A percentile compares a stretch with the other conserved stretches of the same genome.
These are phyloP conservation scores for Ensete ventricosum DNA, from an alignment of 176 grass and related monocot species.

Conservation along the genomic window DNA sequence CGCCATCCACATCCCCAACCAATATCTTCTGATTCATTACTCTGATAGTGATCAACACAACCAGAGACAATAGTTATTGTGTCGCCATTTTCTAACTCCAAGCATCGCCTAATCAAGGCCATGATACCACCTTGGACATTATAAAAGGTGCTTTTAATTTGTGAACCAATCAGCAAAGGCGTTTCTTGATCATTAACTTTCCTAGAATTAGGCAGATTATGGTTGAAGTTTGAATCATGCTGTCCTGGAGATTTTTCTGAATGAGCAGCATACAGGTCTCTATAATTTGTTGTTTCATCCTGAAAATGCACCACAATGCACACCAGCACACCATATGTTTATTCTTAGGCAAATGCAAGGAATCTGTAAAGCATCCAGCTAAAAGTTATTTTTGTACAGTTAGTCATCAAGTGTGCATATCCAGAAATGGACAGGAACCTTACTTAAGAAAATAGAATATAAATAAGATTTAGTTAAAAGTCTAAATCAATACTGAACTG, in stretches of 20 bases:
- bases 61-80: constrained; percentile 56
- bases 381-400: background rate
- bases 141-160: constrained; percentile 42
- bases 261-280: constrained; percentile 9
- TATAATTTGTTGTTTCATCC: constrained; percentile 21
- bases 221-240: constrained; percentile 33
- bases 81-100: constrained; percentile 45
- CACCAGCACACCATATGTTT: constrained; percentile 8
- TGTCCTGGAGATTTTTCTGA: constrained; percentile 26
- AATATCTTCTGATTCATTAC: constrained; percentile 51
- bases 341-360: background rate
- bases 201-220: background rate
- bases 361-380: background rate
- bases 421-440: background rate
- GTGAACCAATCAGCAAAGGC: constrained; percentile 30
- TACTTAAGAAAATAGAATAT: background rate
- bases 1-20: constrained; percentile 98
- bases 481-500: too few species aligned
- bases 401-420: background rate
- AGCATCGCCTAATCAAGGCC: constrained; percentile 44
- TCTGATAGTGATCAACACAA: constrained; percentile 71
- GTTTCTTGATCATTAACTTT: constrained; percentile 32
- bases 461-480: background rate
- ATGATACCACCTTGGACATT: constrained; percentile 54
- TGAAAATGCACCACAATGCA: constrained; percentile 23